These are phyloP conservation scores for Termitomyces sp. DNA, from an alignment of 768 basidiomycete genomes.

Conservation along the genomic window DNA sequence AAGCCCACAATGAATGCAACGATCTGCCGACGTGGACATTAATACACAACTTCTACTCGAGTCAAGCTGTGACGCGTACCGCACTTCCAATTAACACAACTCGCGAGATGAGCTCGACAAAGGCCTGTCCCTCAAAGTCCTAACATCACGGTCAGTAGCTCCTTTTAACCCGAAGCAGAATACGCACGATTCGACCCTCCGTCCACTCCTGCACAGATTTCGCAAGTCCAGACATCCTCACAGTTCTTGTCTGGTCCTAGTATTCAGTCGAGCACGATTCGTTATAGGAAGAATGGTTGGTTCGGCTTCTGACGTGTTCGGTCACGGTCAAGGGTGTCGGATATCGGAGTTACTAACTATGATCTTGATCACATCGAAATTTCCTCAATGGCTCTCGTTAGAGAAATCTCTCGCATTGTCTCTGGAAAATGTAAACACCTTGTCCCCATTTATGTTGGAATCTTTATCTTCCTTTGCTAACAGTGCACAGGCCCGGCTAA, in stretches of 20 bases:
- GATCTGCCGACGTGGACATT: constrained; percentile 34
- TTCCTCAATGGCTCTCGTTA: too few relatives aligned
- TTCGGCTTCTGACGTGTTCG: not conserved
- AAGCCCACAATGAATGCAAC: constrained; percentile 58
- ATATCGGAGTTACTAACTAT: not conserved
- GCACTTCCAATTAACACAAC: constrained; percentile 42
- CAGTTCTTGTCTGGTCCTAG: not conserved
- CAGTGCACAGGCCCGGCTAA: too few relatives aligned
- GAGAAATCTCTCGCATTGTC: too few relatives aligned
- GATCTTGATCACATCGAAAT: too few relatives aligned
- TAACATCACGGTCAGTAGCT: constrained; percentile 17
- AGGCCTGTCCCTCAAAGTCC: constrained; percentile 64
- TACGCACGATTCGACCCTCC: constrained; percentile 41
- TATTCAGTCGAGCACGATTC: not conserved
- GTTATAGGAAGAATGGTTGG: not conserved
- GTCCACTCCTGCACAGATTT: constrained; percentile 27
- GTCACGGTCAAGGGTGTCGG: not conserved
- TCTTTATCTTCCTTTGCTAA: not conserved
- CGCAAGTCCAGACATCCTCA: not conserved
- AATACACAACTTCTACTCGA: not conserved
- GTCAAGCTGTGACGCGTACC: constrained; percentile 30
- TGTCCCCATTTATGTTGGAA: too few relatives aligned
- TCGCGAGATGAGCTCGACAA: constrained; percentile 45
- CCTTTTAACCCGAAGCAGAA: not conserved
- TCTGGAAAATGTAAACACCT: not conserved